A percentile compares a stretch with the other conserved stretches of the same genome.
Conservation (phyloP, 2,329 filamentous ascomycete species). For the Chaetomium olivaceum region DNA sequence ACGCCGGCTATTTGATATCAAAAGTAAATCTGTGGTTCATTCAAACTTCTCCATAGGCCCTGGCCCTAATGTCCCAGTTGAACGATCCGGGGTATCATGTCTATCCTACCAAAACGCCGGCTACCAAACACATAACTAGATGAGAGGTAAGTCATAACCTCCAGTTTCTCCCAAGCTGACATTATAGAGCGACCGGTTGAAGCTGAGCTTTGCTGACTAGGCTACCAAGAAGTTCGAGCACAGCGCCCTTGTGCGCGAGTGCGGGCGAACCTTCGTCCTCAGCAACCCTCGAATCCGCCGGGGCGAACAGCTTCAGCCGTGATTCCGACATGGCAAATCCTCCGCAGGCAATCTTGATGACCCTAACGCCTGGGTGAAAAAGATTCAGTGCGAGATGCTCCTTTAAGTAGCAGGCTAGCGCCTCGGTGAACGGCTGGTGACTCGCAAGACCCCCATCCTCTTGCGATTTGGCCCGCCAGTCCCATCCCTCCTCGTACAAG, state of each 20-base stretch:
- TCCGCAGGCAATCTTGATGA: constrained; percentile 56
- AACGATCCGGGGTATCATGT: background rate
- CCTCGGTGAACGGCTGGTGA: constrained; percentile 51
- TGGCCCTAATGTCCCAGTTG: background rate
- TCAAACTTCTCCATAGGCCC: background rate
- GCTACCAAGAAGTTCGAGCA: constrained; percentile 23
- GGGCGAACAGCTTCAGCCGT: constrained; percentile 48
- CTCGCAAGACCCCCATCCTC: background rate
- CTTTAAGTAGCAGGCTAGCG: constrained; percentile 51
- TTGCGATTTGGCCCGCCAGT: constrained; percentile 42
- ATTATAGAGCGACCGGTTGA: background rate
- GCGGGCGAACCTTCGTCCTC: constrained; percentile 1
- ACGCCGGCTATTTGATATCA: background rate
- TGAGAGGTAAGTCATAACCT: background rate
- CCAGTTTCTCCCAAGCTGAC: no score
- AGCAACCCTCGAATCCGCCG: constrained; percentile 4
- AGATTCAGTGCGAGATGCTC: constrained; percentile 57
- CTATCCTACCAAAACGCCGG: background rate
- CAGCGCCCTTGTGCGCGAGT: constrained; percentile 14
- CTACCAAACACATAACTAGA: background rate
- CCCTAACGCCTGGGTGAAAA: constrained; percentile 55
- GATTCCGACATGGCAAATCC: constrained; percentile 57
- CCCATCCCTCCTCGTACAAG: constrained; percentile 55
- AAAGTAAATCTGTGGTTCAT: background rate
- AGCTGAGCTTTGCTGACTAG: constrained; percentile 26